Evolutionary conservation across 2,329 filamentous ascomycete genomes (phyloP), one percentile per base, ranked within the genome.

Genomic region (Fusarium liriodendri): DNA sequence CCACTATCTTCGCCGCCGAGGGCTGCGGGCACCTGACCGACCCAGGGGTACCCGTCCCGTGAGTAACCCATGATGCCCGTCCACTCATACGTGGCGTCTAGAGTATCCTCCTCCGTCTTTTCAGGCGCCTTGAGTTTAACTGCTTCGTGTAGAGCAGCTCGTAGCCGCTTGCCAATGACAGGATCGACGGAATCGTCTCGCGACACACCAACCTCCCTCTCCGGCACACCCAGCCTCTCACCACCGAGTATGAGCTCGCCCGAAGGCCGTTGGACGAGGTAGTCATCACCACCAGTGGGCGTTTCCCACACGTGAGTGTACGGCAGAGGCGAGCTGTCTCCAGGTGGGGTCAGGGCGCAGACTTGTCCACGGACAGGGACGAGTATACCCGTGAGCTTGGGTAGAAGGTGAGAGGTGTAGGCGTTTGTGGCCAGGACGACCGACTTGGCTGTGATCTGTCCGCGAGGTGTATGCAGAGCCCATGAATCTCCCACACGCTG

Each of bases 381-480:
- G 71, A 97, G 93, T 10, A 95, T 86, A 72, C 91, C 89, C 10
- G 89, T 85, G 75, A 96, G 92, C 37, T 84, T 79, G 0, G 94
- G 94, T 2, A 96, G 84, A 5, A 98, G 86, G 69, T 91, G 88
- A 1, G 94, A 94, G 0, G 94, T 95, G 81, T 97, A 97, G 5
- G 87, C 95, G 79, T 98, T 98, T 1, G 93, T 96, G 6, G 94
- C 93, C 18, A 97, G 87, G 20, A 98, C 87, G 22, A 97, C 89
- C 37, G 89, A 87, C 14, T 85, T 83, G 1, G 94, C 87, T 0
- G 80, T 80, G 64, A 97, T 87, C 47, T 83, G 84, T n/a, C 95
- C 95, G 25, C 94, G 90, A 0, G 86, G 82, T 1, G 95, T 97
- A 55, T 90, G 85, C 0, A 95, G 84, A 0, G 86, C 85, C 90